Base-by-base conservation (phyloP, 192 early-diverging fungal genomes). In the Kappamyces sp. region DNA sequence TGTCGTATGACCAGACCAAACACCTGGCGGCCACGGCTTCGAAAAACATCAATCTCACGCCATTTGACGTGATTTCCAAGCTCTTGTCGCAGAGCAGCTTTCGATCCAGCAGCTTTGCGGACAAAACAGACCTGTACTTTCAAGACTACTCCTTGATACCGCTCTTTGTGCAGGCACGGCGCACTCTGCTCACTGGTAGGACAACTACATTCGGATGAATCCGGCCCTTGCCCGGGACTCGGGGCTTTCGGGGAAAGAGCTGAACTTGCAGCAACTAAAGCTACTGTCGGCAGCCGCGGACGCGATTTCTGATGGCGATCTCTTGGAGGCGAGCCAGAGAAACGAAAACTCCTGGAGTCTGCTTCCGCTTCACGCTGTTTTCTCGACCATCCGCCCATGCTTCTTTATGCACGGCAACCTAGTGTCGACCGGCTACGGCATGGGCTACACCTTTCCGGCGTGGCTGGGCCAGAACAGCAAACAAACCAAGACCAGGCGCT, bases 401-500 rank as follows among this genome's bases (percentile, higher is more conserved):
- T 93, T 84, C 69, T 89, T 84, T 58, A 76, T 84, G 6, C 81
- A 89, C 49, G 96, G 96, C 1, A 57, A 32, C 7, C 62, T 5
- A 33, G 45, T 40, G 62, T 57, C 8, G 5, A 14, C 11, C 12
- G 41, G 36, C 29, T 51, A 14, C 43, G 53, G 47, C 32, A 57
- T 58, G 32, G 57, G 60, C 36, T 65, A 35, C 42, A 54, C 53
- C 37, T 70, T 59, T 58, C 64, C 38, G 6, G 51, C 62, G 63
- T 96, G 86, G 84, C 66, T 99, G 14, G 96, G 96, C 9, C 83
- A 93, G 68, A 89, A 89, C 59, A 94, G 91, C 1, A 93, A 85
- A 60, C 69, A 86, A 36, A 42, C 41, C 22, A 95, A 93, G 65
- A 75, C 78, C 50, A 67, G 62, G 22, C 80, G 94, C 8, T 61